phyloP scores from a whole-genome alignment of 2,329 filamentous ascomycete genomes.

The Claviceps sp. region DNA sequence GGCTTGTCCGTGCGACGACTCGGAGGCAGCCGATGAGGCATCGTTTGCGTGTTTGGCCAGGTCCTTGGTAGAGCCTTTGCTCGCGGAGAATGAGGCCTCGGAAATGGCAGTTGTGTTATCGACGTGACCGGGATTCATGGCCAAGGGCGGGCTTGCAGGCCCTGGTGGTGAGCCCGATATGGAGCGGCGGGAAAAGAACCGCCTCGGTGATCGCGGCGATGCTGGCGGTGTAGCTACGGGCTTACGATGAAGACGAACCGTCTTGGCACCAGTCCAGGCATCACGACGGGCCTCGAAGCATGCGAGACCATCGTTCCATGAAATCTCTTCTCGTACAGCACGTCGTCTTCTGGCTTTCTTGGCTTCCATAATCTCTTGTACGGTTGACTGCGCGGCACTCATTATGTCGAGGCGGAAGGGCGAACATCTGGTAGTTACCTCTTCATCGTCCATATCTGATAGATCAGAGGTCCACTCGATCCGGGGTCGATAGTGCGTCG shows the following conservation, averaged over 20 bases:
- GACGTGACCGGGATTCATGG: slow-evolving; percentile 13
- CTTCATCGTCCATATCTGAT: slow-evolving; percentile 36
- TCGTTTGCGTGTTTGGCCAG: slow-evolving; percentile 20
- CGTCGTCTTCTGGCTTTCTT: slow-evolving; percentile 43
- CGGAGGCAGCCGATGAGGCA: slow-evolving; percentile 18
- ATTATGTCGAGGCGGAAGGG: slow-evolving; percentile 39
- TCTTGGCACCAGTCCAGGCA: slow-evolving; percentile 71
- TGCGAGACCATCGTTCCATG: slow-evolving; percentile 72
- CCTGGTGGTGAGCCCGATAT: slow-evolving; percentile 26
- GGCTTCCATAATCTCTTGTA: slow-evolving; percentile 29
- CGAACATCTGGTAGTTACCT: slow-evolving; percentile 27
- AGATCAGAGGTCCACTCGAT: slow-evolving; percentile 45
- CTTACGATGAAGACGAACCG: slow-evolving; percentile 39
- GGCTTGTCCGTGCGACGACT: slow-evolving; percentile 8
- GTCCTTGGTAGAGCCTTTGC: slow-evolving; percentile 22
- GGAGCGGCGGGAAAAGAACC: slow-evolving; percentile 37
- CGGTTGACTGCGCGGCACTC: slow-evolving; percentile 29
- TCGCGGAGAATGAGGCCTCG: slow-evolving; percentile 29
- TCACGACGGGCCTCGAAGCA: slow-evolving; percentile 67
- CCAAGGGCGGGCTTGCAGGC: slow-evolving; percentile 13
- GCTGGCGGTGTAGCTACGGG: slow-evolving; percentile 26
- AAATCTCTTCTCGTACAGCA: slow-evolving; percentile 48
- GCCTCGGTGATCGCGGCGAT: slow-evolving; percentile 32
- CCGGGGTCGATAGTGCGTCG: slow-evolving; percentile 33
- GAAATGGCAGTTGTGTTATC: slow-evolving; percentile 26